Percentiles rank a stretch among this genome's conserved stretches.
Evolutionary conservation across 1,139 yeast genomes (phyloP).

Genomic region (Debaryomycetaceae sp.): DNA sequence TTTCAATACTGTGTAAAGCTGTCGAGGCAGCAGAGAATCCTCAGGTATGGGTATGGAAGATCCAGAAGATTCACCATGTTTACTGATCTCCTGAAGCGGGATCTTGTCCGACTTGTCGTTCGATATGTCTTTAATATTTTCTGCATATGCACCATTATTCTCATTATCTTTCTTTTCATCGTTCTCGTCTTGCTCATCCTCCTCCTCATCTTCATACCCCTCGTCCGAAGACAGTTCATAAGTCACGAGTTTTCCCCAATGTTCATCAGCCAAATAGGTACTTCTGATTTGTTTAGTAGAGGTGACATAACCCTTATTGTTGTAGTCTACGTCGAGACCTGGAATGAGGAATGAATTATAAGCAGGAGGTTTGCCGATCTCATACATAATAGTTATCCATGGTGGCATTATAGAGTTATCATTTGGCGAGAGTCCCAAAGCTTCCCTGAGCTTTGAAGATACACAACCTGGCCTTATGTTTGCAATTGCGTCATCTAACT

Average conservation of each 20-base stretch:
- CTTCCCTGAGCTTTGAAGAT: conserved; percentile 55
- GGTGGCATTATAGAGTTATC: conserved; percentile 59
- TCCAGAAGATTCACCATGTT: not conserved
- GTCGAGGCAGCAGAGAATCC: conserved; percentile 8
- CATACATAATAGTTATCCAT: conserved; percentile 73
- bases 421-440: conserved; percentile 65
- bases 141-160: conserved; percentile 14
- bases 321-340: conserved; percentile 42
- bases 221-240: conserved; percentile 34
- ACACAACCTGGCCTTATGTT: conserved; percentile 66
- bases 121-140: conserved; percentile 8
- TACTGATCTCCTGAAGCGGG: conserved; percentile 13
- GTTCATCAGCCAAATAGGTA: conserved; percentile 15
- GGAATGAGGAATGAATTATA: conserved; percentile 66
- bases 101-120: conserved; percentile 10
- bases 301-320: conserved; percentile 32
- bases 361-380: conserved; percentile 81
- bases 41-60: not conserved
- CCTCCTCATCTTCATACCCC: conserved; percentile 26
- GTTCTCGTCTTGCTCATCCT: conserved; percentile 16
- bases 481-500: conserved; percentile 30
- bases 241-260: conserved; percentile 42
- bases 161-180: conserved; percentile 16
- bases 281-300: conserved; percentile 22
- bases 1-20: conserved; percentile 28